Conservation (phyloP, 1,284 basidiomycete genomes). For the Sanguinoderma infundibulare region DNA sequence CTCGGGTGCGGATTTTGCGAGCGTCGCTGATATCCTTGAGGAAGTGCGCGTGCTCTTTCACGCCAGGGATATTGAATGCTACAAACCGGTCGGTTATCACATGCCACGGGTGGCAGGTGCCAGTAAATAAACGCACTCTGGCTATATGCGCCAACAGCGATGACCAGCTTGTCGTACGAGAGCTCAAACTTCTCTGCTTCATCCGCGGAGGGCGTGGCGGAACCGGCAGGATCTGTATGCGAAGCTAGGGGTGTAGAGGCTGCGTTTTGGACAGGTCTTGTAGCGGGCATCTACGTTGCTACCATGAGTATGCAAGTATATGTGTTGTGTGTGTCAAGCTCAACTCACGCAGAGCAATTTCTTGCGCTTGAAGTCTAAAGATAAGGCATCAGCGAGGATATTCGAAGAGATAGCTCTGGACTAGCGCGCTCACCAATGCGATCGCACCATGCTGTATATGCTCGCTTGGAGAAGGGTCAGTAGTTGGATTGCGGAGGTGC, state of each 20-base stretch:
- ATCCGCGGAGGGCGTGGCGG: conserved; percentile 7
- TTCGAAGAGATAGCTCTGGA: neutral
- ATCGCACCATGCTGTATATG: conserved; percentile 78
- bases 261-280: conserved; percentile 45
- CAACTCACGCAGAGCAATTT: conserved; percentile 59
- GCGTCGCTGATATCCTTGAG: conserved; percentile 86
- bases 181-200: conserved; percentile 49
- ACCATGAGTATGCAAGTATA: too few species aligned
- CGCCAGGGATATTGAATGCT: conserved; percentile 71
- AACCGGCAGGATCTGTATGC: conserved; percentile 4
- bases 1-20: conserved; percentile 74
- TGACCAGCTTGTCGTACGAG: conserved; percentile 80
- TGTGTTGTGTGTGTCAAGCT: neutral
- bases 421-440: conserved; percentile 44
- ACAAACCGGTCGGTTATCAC: neutral
- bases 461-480: conserved; percentile 42
- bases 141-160: conserved; percentile 84
- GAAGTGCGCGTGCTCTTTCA: conserved; percentile 81
- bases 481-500: neutral
- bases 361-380: conserved; percentile 65
- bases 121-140: conserved; percentile 59
- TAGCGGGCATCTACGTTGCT: conserved; percentile 56
- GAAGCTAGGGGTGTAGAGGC: neutral
- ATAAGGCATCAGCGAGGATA: neutral
- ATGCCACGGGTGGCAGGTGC: conserved; percentile 1